Base-by-base conservation (phyloP, 2,329 filamentous ascomycete species). In the Colletotrichum echinochloae region DNA sequence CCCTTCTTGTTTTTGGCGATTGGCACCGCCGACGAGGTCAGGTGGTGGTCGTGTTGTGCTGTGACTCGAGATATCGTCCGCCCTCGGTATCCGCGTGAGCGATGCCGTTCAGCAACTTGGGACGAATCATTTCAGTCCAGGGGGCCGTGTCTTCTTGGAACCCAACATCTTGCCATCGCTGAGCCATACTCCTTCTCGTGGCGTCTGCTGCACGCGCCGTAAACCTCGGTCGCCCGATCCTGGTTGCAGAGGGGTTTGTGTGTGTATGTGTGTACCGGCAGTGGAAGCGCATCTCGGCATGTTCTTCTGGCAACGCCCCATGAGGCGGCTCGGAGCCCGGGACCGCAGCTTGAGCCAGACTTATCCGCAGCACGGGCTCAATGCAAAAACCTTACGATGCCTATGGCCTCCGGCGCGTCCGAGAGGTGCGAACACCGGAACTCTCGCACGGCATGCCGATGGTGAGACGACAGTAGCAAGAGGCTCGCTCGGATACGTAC, bases 11-110 rank as follows among this genome's bases (percentile, higher is more conserved):
- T 30, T 23, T 20, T 23, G 8, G 33, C 16, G 11, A 39, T 39
- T 28, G 28, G 30, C 52, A 39, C 35, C 52, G 18, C 37, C 9
- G 37, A 44, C 33, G 54, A 48, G 52, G n/a, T 46, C 37, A 48
- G n/a, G 20, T 23, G 46, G 37, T 20, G 23, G 6, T 57, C 8
- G 26, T 35, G 12, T 26, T 20, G 35, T 12, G n/a, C 72, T 73
- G 14, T 8, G 59, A 18, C 44, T 60, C 20, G 30, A 35, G 30
- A 37, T 16, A 9, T 9, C 41, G 33, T 11, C 8, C 44, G 8
- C 23, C 44, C 30, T 49, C 16, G 23, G 33, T 44, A 20, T 49
- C 35, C 44, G 46, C 23, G 37, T 26, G 44, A 14, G 72, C 9
- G 33, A 55, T 12, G n/a, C 52, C 12, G 52, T 37, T 37, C 52